These are phyloP conservation scores for Nepenthes alata DNA, from an alignment of 179 eudicot species.

Conservation along the genomic window DNA sequence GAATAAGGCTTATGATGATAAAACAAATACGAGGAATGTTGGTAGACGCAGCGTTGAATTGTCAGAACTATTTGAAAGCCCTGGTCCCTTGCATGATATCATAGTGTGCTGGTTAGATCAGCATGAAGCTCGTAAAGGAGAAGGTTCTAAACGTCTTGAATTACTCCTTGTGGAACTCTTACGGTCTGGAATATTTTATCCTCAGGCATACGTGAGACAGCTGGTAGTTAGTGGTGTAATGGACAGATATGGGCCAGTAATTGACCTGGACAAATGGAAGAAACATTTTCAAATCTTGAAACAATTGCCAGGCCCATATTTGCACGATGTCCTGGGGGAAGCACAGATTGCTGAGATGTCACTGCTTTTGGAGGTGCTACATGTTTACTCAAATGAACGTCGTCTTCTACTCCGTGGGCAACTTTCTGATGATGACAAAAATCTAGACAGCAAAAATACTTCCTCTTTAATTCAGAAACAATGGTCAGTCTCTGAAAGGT, in stretches of 20 bases:
- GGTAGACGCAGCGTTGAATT: constrained; percentile 22
- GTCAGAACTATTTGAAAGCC: constrained; percentile 62
- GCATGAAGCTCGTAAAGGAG: constrained; percentile 63
- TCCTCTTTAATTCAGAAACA: constrained; percentile 27
- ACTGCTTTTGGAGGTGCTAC: constrained; percentile 44
- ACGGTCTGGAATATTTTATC: constrained; percentile 66
- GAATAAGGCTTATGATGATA: constrained; percentile 14
- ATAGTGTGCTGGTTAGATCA: constrained; percentile 93
- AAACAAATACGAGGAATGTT: constrained; percentile 12
- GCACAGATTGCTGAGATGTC: constrained; percentile 34
- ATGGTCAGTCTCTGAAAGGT: constrained; percentile 14
- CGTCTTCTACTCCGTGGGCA: constrained; percentile 62
- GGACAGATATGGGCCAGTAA: constrained; percentile 42
- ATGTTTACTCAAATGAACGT: constrained; percentile 73
- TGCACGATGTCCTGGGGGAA: constrained; percentile 56
- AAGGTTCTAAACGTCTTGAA: constrained; percentile 70
- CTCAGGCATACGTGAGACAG: constrained; percentile 76
- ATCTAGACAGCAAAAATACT: constrained; percentile 9
- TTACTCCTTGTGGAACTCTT: constrained; percentile 62
- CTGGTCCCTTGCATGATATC: constrained; percentile 83
- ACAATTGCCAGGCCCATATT: constrained; percentile 60
- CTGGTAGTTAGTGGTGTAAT: constrained; percentile 75
- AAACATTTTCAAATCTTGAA: constrained; percentile 70
- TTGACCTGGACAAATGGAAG: constrained; percentile 36
- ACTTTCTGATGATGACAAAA: constrained; percentile 22